A percentile compares a stretch with the other conserved stretches of the same genome.
Conservation (phyloP, 345 rosid genomes). For the Aethionema arabicum region DNA sequence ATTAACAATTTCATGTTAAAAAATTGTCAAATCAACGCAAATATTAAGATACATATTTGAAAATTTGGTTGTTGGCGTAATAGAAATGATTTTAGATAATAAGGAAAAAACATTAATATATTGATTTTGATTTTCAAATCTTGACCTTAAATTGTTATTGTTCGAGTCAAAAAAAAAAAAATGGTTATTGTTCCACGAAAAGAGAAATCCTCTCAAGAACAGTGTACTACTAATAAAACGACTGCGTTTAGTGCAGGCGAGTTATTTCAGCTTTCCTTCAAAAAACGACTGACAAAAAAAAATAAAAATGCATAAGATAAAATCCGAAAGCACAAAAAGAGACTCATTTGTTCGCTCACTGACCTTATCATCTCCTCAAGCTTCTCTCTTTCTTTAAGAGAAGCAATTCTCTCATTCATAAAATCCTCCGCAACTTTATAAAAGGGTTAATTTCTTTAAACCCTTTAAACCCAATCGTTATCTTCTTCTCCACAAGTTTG, state of each 20-base stretch:
- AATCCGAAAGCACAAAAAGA: conserved; percentile 26
- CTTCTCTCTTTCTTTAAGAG: conserved; percentile 32
- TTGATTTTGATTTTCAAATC: background rate
- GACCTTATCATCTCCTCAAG: conserved; percentile 38
- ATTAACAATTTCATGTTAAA: too few species aligned
- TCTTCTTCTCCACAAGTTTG: conserved; percentile 15
- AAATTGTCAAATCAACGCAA: too few species aligned
- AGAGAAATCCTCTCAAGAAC: too few species aligned
- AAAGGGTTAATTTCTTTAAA: conserved; percentile 11
- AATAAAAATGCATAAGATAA: conserved; percentile 16
- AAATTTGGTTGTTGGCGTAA: too few species aligned
- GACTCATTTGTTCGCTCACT: conserved; percentile 30
- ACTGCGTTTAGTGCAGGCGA: background rate
- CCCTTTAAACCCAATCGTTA: conserved; percentile 7
- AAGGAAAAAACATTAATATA: too few species aligned
- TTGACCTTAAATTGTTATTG: background rate
- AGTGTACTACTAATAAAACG: background rate
- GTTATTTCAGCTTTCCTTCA: background rate
- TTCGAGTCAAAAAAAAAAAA: background rate
- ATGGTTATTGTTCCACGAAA: too few species aligned
- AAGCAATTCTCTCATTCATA: conserved; percentile 25
- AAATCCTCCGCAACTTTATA: conserved; percentile 7
- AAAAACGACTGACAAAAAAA: conserved; percentile 10
- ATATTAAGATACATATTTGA: too few species aligned
- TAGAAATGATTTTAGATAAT: too few species aligned